phyloP scores from a whole-genome alignment of 31 red algal species.

The Porphyra umbilicalis region DNA sequence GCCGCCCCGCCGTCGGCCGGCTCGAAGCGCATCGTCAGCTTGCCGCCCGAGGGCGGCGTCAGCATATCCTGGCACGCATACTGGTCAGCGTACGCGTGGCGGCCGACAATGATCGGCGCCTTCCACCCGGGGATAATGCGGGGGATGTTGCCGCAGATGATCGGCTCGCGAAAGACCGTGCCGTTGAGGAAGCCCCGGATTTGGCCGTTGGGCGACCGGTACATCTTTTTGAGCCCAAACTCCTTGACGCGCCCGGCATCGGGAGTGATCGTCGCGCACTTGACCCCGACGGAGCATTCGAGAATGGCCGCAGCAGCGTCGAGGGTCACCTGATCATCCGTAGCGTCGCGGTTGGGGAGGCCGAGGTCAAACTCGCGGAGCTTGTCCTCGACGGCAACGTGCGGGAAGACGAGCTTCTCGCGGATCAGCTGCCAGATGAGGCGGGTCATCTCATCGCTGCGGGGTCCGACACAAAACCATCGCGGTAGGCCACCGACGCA shows the following conservation, averaged over 20 bases:
- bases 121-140: conserved; percentile 77
- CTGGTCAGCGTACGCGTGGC: conserved; percentile 84
- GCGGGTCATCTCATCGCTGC: conserved; percentile 86
- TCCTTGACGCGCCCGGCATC: conserved; percentile 73
- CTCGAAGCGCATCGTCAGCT: conserved; percentile 55
- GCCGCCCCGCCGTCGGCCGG: conserved; percentile 41
- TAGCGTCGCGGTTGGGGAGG: conserved; percentile 65
- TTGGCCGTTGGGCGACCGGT: conserved; percentile 81
- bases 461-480: neutral
- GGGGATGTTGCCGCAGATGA: conserved; percentile 69
- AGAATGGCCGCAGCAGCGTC: conserved; percentile 86
- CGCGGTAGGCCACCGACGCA: neutral
- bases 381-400: conserved; percentile 42
- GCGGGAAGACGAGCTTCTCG: conserved; percentile 64
- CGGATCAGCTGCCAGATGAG: conserved; percentile 86
- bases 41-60: conserved; percentile 24
- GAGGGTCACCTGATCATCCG: conserved; percentile 78
- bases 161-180: conserved; percentile 86
- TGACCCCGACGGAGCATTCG: conserved; percentile 79
- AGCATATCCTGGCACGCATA: conserved; percentile 69
- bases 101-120: conserved; percentile 77
- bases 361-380: conserved; percentile 82
- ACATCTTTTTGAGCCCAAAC: conserved; percentile 83
- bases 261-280: conserved; percentile 85
- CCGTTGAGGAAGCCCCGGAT: conserved; percentile 92